Percentiles rank a stretch among this genome's conserved stretches.
Conservation (phyloP, 176 grass and related monocot genomes). For the Poa pratensis region DNA sequence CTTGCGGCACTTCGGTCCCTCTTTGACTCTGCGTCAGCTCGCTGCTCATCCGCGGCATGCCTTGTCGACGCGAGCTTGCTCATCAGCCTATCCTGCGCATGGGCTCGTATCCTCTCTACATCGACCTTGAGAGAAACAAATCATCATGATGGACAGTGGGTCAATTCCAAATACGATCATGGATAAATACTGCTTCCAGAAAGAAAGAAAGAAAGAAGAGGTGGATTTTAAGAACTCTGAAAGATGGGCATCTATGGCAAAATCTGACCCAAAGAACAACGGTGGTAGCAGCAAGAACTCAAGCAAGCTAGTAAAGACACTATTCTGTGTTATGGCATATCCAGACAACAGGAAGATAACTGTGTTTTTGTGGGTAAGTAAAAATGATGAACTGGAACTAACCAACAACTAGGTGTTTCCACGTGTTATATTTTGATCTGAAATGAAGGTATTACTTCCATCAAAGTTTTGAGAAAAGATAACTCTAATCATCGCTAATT, state of each 20-base stretch:
- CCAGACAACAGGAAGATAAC: not conserved
- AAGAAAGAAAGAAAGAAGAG: not conserved
- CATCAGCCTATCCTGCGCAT: constrained; percentile 79
- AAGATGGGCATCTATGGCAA: not conserved
- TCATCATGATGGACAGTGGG: not conserved
- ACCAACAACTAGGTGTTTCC: too few species aligned
- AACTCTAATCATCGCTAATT: not conserved
- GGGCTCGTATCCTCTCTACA: constrained; percentile 84
- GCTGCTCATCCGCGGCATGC: constrained; percentile 77
- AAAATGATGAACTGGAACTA: not conserved
- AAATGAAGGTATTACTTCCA: not conserved
- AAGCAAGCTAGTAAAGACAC: not conserved
- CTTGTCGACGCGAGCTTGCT: constrained; percentile 65
- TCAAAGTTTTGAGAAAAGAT: not conserved
- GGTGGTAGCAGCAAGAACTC: not conserved
- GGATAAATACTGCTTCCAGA: not conserved
- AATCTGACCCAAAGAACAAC: not conserved
- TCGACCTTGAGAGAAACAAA: constrained; percentile 57
- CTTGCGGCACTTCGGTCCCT: constrained; percentile 63
- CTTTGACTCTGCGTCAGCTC: constrained; percentile 56
- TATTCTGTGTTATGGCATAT: not conserved
- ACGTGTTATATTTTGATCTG: too few species aligned
- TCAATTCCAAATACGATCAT: not conserved
- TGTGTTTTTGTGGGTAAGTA: not conserved
- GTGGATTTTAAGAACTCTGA: not conserved